phyloP scores from a whole-genome alignment of 1,284 basidiomycete species.

The Austroboletus olivaceoglutinosus region DNA sequence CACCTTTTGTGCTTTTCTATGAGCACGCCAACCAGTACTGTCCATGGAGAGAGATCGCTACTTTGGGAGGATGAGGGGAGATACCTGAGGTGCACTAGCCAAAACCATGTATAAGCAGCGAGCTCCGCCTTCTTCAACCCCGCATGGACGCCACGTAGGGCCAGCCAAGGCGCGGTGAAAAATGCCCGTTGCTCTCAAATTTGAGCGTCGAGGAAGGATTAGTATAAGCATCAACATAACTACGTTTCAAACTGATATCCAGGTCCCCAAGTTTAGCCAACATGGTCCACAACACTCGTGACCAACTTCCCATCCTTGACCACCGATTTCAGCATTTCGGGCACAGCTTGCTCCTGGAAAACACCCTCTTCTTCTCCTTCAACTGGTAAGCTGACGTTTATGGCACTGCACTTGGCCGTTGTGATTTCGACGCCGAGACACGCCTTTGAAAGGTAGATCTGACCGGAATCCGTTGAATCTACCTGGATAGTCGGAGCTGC shows the following conservation, averaged over 20 bases:
- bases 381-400: conserved; percentile 90
- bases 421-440: conserved; percentile 85
- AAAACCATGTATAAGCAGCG: too few species aligned
- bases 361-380: conserved; percentile 89
- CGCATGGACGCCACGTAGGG: background rate
- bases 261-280: conserved; percentile 46
- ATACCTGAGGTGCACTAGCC: too few species aligned
- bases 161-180: too few species aligned
- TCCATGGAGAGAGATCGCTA: conserved; percentile 47
- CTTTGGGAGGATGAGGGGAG: background rate
- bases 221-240: background rate
- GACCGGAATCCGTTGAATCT: conserved; percentile 93
- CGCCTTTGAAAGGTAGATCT: conserved; percentile 88
- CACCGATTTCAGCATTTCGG: conserved; percentile 93
- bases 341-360: conserved; percentile 87
- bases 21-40: conserved; percentile 66
- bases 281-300: conserved; percentile 88
- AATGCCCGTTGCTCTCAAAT: background rate
- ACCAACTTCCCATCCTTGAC: conserved; percentile 84
- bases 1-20: conserved; percentile 49
- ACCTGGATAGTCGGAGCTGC: conserved; percentile 89
- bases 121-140: too few species aligned
- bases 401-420: conserved; percentile 91
- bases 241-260: conserved; percentile 3
- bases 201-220: background rate